A percentile compares a stretch with the other conserved stretches of the same genome.
phyloP scores from a whole-genome alignment of 768 basidiomycete genomes.

The Termitomyces sp. region DNA sequence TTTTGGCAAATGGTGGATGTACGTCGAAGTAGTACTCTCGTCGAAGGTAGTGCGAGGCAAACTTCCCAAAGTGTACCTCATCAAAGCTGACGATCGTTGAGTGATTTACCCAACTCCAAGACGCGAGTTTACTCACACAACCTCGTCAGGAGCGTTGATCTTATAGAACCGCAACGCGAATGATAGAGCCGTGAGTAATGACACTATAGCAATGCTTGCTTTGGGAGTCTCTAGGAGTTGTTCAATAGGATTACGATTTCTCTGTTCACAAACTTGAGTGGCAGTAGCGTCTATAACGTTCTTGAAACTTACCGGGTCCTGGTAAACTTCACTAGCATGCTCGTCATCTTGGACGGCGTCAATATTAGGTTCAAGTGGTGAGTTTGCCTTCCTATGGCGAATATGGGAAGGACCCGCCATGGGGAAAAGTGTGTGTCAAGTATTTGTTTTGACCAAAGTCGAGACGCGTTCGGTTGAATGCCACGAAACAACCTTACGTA shows the following conservation, averaged over 20 bases:
- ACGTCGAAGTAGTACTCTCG: conserved; percentile 99
- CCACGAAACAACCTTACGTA: conserved; percentile 20
- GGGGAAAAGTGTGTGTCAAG: conserved; percentile 8
- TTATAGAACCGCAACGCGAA: conserved; percentile 90
- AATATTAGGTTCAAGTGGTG: conserved; percentile 16
- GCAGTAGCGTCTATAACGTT: background rate
- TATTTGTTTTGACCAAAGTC: conserved; percentile 3
- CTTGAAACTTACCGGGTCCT: conserved; percentile 43
- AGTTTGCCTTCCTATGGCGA: conserved; percentile 16
- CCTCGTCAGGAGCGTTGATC: conserved; percentile 92
- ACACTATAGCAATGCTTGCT: conserved; percentile 63
- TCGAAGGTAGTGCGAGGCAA: conserved; percentile 90
- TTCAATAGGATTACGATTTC: conserved; percentile 59
- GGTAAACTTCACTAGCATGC: conserved; percentile 47
- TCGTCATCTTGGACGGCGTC: conserved; percentile 51
- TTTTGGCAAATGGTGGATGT: conserved; percentile 95
- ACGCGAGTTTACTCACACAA: conserved; percentile 63
- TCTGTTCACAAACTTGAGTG: conserved; percentile 31
- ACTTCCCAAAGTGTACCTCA: conserved; percentile 98
- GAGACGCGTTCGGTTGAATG: conserved; percentile 12
- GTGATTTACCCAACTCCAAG: background rate
- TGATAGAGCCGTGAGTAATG: conserved; percentile 67
- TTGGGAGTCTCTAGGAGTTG: conserved; percentile 58
- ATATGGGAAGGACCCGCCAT: conserved; percentile 21
- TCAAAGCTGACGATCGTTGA: conserved; percentile 64